These are phyloP conservation scores for Sporobolomyces pararoseus DNA, from an alignment of 768 basidiomycete genomes.

Conservation along the genomic window DNA sequence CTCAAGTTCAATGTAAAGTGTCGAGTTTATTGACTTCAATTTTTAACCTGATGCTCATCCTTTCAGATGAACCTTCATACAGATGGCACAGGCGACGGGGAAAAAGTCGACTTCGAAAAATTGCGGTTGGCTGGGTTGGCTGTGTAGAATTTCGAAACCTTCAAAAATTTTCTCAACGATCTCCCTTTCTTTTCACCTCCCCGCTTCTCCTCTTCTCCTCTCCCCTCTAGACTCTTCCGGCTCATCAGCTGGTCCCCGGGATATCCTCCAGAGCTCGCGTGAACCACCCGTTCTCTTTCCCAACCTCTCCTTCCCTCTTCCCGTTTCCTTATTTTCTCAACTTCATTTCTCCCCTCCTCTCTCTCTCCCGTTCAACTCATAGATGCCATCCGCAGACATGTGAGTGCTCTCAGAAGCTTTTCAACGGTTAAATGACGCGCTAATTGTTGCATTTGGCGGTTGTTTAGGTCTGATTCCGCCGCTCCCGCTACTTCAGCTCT, in stretches of 20 bases:
- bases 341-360: no score
- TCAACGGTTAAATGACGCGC: no score
- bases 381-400: conserved; percentile 17
- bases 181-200: not conserved
- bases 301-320: no score
- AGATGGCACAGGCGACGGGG: no score
- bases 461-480: conserved; percentile 10
- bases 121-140: no score
- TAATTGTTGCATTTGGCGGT: not conserved
- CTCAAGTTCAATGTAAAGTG: no score
- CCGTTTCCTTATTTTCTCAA: no score
- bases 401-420: not conserved
- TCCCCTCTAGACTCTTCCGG: not conserved
- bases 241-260: conserved; percentile 5
- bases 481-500: conserved; percentile 35
- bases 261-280: conserved; percentile 14
- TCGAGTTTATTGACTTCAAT: no score
- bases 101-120: no score
- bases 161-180: not conserved
- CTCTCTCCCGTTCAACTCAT: not conserved
- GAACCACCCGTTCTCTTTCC: no score
- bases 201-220: not conserved
- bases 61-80: no score
- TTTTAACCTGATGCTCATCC: no score
- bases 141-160: not conserved